phyloP scores from a whole-genome alignment of 2,329 filamentous ascomycete species.

The Zasmidium citrigriseum region DNA sequence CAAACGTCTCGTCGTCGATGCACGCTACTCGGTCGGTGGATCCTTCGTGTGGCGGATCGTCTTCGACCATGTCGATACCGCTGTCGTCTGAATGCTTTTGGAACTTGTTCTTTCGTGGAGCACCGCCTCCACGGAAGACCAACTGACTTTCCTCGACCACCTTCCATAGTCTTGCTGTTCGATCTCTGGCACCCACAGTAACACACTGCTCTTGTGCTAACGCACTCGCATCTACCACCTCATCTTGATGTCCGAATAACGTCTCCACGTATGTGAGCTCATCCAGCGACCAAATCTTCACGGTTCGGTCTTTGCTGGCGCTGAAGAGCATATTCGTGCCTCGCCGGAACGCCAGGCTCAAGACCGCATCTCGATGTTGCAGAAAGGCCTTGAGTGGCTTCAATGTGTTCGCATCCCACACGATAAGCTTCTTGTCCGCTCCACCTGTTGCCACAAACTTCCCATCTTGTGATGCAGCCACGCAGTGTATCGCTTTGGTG shows the following conservation, averaged over 20 bases:
- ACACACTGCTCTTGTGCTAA: conserved; percentile 85
- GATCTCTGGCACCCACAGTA: conserved; percentile 85
- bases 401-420: conserved; percentile 82
- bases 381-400: conserved; percentile 79
- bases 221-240: conserved; percentile 80
- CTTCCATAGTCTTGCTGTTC: conserved; percentile 92
- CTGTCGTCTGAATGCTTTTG: conserved; percentile 51
- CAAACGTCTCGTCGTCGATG: conserved; percentile 83
- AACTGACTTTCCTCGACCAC: conserved; percentile 93
- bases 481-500: conserved; percentile 74
- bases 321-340: conserved; percentile 84
- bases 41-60: conserved; percentile 65
- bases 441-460: conserved; percentile 91
- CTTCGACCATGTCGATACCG: conserved; percentile 37
- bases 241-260: conserved; percentile 92
- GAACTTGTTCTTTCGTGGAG: conserved; percentile 34
- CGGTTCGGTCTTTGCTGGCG: conserved; percentile 83
- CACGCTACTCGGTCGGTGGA: conserved; percentile 91
- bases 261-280: conserved; percentile 94
- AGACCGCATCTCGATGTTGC: conserved; percentile 89
- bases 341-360: conserved; percentile 76
- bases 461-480: conserved; percentile 86
- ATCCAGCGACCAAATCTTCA: conserved; percentile 93
- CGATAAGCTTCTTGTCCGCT: conserved; percentile 77
- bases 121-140: conserved; percentile 83